Conservation (phyloP, 1,139 yeast species). For the Suhomyces terraborum region DNA sequence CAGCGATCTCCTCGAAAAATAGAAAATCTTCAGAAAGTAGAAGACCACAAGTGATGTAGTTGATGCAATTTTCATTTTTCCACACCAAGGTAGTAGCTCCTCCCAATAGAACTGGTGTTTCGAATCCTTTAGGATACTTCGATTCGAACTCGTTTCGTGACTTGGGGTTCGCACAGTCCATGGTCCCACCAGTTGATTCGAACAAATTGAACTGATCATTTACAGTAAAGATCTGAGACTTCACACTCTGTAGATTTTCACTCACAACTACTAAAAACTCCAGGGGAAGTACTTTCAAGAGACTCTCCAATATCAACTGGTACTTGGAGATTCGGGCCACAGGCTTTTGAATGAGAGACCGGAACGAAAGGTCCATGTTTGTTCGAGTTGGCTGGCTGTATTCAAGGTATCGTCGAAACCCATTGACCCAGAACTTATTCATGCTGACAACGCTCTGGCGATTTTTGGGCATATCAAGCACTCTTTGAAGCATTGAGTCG, state of each 20-base stretch:
- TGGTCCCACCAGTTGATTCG: background rate
- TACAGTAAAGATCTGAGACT: slow-evolving; percentile 28
- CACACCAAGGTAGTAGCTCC: background rate
- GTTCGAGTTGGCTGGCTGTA: slow-evolving; percentile 39
- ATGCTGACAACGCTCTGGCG: background rate
- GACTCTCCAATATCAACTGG: slow-evolving; percentile 47
- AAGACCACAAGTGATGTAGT: background rate
- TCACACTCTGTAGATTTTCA: slow-evolving; percentile 19
- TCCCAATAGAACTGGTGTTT: background rate
- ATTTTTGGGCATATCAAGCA: slow-evolving; percentile 26
- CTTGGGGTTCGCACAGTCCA: background rate
- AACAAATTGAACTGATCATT: slow-evolving; percentile 18
- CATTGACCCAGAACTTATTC: slow-evolving; percentile 9
- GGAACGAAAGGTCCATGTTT: slow-evolving; percentile 47
- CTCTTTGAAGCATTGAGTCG: slow-evolving; percentile 39
- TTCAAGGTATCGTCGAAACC: slow-evolving; percentile 45
- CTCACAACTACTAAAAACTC: slow-evolving; percentile 7
- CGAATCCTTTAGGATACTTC: background rate
- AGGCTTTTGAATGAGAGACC: slow-evolving; percentile 57
- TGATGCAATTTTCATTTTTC: background rate
- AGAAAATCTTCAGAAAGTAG: background rate
- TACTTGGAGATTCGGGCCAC: slow-evolving; percentile 54
- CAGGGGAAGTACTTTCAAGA: slow-evolving; percentile 26
- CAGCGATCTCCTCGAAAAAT: background rate
- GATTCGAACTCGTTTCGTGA: background rate